Conservation (phyloP, 2,329 filamentous ascomycete genomes). For the Colletotrichum incanum region DNA sequence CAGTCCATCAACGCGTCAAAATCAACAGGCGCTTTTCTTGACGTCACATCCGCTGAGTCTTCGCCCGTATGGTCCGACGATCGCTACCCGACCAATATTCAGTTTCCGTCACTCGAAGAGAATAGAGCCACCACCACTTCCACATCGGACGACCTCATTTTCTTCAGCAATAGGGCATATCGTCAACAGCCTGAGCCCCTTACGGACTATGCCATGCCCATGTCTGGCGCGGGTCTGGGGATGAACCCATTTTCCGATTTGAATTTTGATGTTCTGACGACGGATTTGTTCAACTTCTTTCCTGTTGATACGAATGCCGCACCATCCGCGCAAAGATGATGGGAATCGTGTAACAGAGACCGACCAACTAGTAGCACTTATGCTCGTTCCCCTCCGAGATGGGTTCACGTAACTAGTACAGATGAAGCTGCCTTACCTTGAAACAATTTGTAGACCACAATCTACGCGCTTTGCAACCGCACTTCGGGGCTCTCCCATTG, state of each 20-base stretch:
- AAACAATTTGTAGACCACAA: no score
- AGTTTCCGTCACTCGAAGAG: conserved; percentile 46
- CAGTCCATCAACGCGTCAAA: conserved; percentile 45
- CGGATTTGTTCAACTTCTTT: conserved; percentile 50
- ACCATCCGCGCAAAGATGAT: background rate
- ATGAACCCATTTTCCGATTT: conserved; percentile 35
- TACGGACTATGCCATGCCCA: conserved; percentile 31
- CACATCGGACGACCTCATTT: conserved; percentile 45
- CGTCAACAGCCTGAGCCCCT: conserved; percentile 16
- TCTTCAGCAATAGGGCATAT: conserved; percentile 45
- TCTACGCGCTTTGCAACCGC: no score
- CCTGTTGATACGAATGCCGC: conserved; percentile 33
- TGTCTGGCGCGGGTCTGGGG: background rate
- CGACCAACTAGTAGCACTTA: background rate
- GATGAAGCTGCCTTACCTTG: background rate
- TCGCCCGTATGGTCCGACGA: conserved; percentile 30
- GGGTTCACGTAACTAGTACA: background rate
- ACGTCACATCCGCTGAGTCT: conserved; percentile 21
- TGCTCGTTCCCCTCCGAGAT: background rate
- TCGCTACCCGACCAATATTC: conserved; percentile 39
- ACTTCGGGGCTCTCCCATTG: no score
- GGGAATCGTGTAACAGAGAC: background rate
- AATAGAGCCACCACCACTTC: conserved; percentile 23
- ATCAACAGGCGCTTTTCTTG: background rate
- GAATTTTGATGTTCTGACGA: conserved; percentile 49